Evolutionary conservation across 2,329 filamentous ascomycete species (phyloP).

Genomic region (Alternaria solani): DNA sequence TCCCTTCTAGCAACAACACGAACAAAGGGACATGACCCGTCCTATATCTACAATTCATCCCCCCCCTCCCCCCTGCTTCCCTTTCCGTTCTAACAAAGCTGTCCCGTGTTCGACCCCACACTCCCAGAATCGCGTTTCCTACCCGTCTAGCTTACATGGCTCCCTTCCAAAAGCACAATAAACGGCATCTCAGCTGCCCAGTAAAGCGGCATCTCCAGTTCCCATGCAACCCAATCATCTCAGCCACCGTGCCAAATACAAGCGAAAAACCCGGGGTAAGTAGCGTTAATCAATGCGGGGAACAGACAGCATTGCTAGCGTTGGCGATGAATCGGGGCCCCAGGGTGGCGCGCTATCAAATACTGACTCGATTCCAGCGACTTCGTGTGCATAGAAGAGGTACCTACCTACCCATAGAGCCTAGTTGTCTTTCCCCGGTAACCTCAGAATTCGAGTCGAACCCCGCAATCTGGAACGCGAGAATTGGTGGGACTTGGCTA

Average conservation of each 20-base stretch:
- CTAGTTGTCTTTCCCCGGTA: constrained; percentile 23
- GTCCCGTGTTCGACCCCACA: constrained; percentile 6
- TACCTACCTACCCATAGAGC: neutral
- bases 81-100: neutral
- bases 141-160: constrained; percentile 15
- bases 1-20: neutral
- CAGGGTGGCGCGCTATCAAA: constrained; percentile 6
- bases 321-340: constrained; percentile 16
- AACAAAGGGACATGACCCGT: neutral
- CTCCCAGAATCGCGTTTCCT: constrained; percentile 13
- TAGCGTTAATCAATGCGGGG: constrained; percentile 33
- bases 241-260: constrained; percentile 10
- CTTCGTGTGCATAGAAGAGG: neutral
- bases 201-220: constrained; percentile 7
- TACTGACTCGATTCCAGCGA: constrained; percentile 30
- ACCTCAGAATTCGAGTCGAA: constrained; percentile 1
- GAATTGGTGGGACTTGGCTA: neutral
- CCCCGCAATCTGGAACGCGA: constrained; percentile 23
- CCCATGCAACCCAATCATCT: constrained; percentile 10
- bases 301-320: constrained; percentile 15
- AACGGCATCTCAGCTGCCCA: neutral
- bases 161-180: neutral
- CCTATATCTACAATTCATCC: neutral
- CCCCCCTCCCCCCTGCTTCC: neutral
- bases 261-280: constrained; percentile 33